Conservation (phyloP, 768 basidiomycete genomes). For the Tephrocybe sp. region DNA sequence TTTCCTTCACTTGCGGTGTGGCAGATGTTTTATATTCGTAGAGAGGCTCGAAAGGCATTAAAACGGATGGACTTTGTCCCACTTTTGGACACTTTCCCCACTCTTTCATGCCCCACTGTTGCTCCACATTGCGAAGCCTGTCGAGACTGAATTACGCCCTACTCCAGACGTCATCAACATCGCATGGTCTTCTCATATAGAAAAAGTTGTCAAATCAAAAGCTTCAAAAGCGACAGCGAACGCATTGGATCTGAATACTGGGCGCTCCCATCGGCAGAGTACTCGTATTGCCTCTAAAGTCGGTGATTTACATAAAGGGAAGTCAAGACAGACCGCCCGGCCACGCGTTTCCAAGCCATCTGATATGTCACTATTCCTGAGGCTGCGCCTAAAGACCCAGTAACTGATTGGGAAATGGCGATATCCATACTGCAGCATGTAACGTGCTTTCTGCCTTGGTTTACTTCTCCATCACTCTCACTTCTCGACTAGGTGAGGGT, state of each 20-base stretch:
- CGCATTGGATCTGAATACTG: too few relatives aligned
- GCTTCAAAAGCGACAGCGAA: too few relatives aligned
- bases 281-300: background rate
- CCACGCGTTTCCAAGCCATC: too few relatives aligned
- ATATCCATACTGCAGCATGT: background rate
- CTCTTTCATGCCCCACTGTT: background rate
- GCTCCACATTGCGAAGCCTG: background rate
- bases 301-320: too few relatives aligned
- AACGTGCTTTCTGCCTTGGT: too few relatives aligned
- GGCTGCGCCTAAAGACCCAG: background rate
- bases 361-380: background rate
- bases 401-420: background rate
- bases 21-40: slow-evolving; percentile 6
- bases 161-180: background rate
- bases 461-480: too few relatives aligned
- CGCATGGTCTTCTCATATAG: too few relatives aligned
- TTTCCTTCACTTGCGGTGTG: slow-evolving; percentile 7
- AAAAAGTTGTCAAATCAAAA: too few relatives aligned
- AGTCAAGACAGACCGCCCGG: too few relatives aligned
- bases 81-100: background rate
- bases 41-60: background rate
- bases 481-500: slow-evolving; percentile 1
- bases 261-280: background rate
- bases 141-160: background rate
- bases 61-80: background rate